phyloP scores from a whole-genome alignment of 352 stramenopile species.

The Globisporangium alternatum region DNA sequence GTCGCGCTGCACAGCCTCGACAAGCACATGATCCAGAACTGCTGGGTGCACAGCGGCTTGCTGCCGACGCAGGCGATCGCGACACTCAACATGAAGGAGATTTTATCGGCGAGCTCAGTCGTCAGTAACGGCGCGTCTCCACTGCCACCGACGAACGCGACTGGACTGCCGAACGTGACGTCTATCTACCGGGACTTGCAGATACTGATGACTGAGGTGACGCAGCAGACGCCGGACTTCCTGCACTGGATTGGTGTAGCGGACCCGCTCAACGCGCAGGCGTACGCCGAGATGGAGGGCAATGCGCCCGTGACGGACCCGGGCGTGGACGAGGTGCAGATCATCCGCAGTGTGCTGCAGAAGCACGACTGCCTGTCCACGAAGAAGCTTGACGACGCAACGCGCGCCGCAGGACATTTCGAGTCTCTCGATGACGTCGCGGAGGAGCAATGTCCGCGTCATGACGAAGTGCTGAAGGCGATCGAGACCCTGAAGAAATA shows the following conservation, averaged over 20 bases:
- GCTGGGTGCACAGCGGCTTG: conserved; percentile 72
- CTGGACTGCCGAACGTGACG: conserved; percentile 30
- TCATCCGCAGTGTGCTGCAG: conserved; percentile 78
- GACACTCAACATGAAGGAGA: conserved; percentile 61
- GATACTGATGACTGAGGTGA: conserved; percentile 51
- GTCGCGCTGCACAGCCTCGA: conserved; percentile 72
- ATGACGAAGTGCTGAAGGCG: conserved; percentile 53
- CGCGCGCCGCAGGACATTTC: conserved; percentile 37
- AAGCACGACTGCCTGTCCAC: conserved; percentile 76
- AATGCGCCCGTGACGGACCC: conserved; percentile 75
- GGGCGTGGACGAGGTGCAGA: conserved; percentile 79
- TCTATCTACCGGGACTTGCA: conserved; percentile 64
- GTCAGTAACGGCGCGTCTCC: neutral
- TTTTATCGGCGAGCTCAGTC: conserved; percentile 24
- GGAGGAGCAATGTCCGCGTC: conserved; percentile 46
- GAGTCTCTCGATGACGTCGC: conserved; percentile 51
- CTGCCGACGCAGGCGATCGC: conserved; percentile 63
- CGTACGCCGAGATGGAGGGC: conserved; percentile 70
- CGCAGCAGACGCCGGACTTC: conserved; percentile 62
- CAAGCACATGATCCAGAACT: conserved; percentile 62
- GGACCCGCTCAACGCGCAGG: conserved; percentile 52
- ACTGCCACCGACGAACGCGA: conserved; percentile 16
- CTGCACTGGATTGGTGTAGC: conserved; percentile 66
- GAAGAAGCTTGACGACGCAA: conserved; percentile 59
- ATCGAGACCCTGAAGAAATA: conserved; percentile 75